Conservation (phyloP, 371 early-diverging fungal species). For the Haplosporangium sp. region DNA sequence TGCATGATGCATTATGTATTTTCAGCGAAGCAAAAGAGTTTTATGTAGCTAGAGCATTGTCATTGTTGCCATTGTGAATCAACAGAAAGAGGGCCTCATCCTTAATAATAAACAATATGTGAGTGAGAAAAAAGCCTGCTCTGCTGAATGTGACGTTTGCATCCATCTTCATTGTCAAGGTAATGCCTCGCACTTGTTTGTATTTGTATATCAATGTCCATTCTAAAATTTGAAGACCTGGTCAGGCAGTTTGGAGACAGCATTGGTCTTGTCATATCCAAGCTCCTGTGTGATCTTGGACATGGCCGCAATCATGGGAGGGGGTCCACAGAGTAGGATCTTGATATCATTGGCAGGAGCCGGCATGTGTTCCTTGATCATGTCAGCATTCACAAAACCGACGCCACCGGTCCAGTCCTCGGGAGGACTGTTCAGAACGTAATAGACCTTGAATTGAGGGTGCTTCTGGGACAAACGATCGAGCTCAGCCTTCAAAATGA, state of each 20-base stretch:
- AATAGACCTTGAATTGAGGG: conserved; percentile 84
- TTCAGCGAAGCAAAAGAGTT: too few relatives aligned
- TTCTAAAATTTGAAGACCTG: conserved; percentile 92
- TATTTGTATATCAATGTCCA: not conserved
- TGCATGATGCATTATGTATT: too few relatives aligned
- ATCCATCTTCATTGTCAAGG: too few relatives aligned
- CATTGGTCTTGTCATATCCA: conserved; percentile 81
- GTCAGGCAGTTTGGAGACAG: conserved; percentile 86
- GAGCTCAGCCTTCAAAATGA: conserved; percentile 87
- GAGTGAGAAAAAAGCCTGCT: too few relatives aligned
- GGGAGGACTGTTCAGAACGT: conserved; percentile 89
- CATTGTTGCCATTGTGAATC: too few relatives aligned
- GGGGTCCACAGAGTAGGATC: conserved; percentile 95
- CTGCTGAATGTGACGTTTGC: too few relatives aligned
- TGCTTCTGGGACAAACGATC: conserved; percentile 81
- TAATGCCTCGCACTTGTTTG: too few relatives aligned
- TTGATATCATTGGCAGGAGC: conserved; percentile 84
- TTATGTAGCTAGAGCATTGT: too few relatives aligned
- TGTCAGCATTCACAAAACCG: conserved; percentile 88
- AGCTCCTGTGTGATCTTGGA: conserved; percentile 69
- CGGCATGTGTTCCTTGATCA: conserved; percentile 83
- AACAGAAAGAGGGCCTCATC: too few relatives aligned
- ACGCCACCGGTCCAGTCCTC: conserved; percentile 85
- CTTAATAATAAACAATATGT: too few relatives aligned
- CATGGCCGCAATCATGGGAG: conserved; percentile 95